Percentiles rank a stretch among this genome's conserved stretches.
phyloP scores from a whole-genome alignment of 768 basidiomycete genomes.

The Hebeloma cylindrosporum region DNA sequence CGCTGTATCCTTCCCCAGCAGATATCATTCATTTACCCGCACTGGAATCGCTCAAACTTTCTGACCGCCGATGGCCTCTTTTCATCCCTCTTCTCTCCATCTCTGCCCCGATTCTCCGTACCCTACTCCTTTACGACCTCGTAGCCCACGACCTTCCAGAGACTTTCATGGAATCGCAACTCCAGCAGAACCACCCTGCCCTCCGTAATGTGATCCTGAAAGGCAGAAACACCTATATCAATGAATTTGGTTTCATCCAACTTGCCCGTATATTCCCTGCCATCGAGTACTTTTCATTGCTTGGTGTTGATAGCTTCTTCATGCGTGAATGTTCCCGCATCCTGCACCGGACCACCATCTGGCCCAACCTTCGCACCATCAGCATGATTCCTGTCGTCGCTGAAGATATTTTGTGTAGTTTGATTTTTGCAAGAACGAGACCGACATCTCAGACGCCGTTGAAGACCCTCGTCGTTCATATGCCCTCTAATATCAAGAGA shows the following conservation, averaged over 20 bases:
- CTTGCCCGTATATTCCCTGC: constrained; percentile 19
- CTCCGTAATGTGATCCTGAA: constrained; percentile 18
- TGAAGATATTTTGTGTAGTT: constrained; percentile 20
- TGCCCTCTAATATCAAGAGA: constrained; percentile 15
- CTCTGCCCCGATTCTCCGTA: constrained; percentile 20
- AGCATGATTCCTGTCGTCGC: constrained; percentile 20
- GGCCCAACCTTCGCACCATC: constrained; percentile 21
- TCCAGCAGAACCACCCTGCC: constrained; percentile 19
- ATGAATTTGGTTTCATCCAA: constrained; percentile 16
- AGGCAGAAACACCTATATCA: constrained; percentile 19
- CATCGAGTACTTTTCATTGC: constrained; percentile 18
- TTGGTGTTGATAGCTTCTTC: constrained; percentile 17
- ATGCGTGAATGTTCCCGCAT: constrained; percentile 14
- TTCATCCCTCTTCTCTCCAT: constrained; percentile 24
- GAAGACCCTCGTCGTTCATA: constrained; percentile 18
- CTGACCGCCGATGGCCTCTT: constrained; percentile 24
- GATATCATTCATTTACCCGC: constrained; percentile 21
- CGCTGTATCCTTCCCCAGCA: constrained; percentile 14
- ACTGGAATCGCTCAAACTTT: constrained; percentile 18
- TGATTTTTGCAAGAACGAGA: constrained; percentile 18
- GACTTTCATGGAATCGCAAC: constrained; percentile 10
- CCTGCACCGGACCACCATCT: constrained; percentile 17
- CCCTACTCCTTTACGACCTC: constrained; percentile 22
- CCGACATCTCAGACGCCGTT: constrained; percentile 14
- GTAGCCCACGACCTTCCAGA: constrained; percentile 23